Conservation (phyloP, 768 basidiomycete species). For the Pulveroboletus sp. region DNA sequence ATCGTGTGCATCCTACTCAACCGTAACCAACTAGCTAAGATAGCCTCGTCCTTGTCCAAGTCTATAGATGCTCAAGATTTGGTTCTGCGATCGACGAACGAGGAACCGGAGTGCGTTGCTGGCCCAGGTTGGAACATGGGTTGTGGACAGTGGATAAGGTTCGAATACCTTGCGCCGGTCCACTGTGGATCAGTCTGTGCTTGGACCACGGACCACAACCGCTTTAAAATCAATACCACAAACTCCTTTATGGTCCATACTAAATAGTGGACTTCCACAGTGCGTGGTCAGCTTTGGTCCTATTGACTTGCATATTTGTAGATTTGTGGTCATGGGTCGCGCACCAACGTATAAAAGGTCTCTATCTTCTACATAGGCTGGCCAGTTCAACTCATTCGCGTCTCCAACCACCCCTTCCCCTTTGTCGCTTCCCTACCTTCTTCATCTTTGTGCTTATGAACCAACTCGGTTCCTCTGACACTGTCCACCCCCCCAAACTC, state of each 20-base stretch:
- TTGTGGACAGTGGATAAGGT: not conserved
- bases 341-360: constrained; percentile 12
- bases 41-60: no score
- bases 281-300: not conserved
- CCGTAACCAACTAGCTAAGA: no score
- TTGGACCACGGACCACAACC: not conserved
- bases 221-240: not conserved
- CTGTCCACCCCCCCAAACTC: constrained; percentile 6
- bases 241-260: not conserved
- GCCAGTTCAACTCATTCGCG: not conserved
- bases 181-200: not conserved
- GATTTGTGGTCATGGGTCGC: not conserved
- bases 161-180: not conserved
- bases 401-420: not conserved
- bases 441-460: constrained; percentile 3
- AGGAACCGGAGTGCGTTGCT: no score
- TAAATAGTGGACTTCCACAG: not conserved
- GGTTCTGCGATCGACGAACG: no score
- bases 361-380: not conserved
- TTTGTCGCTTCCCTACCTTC: not conserved
- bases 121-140: no score
- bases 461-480: not conserved
- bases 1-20: no score
- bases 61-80: no score
- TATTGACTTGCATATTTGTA: constrained; percentile 3